Conservation (phyloP, 1,284 basidiomycete genomes). For the Dichomitus squalens region DNA sequence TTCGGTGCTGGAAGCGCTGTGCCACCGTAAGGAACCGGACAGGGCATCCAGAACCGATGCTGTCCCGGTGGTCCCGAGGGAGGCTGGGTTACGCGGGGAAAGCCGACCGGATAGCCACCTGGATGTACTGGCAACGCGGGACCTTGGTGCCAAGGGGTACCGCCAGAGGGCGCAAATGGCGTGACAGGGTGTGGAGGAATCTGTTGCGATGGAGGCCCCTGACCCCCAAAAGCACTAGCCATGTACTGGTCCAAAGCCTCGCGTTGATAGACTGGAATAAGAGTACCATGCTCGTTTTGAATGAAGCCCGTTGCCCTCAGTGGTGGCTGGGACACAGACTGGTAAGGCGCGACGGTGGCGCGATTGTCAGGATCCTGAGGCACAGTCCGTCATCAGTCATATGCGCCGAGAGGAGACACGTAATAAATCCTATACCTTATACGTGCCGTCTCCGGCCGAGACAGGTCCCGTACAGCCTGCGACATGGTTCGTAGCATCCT, state of each 20-base stretch:
- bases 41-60: constrained; percentile 20
- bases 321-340: constrained; percentile 49
- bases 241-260: constrained; percentile 65
- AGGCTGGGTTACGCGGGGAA: not conserved
- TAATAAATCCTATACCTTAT: constrained; percentile 15
- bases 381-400: not conserved
- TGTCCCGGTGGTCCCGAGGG: not conserved
- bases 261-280: constrained; percentile 71
- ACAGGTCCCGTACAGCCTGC: not conserved
- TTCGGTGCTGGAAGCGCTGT: not conserved
- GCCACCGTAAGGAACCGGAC: not conserved
- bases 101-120: constrained; percentile 2
- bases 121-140: constrained; percentile 1
- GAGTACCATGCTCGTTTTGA: constrained; percentile 68
- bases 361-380: not conserved
- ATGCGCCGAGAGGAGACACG: no score
- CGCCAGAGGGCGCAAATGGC: not conserved
- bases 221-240: constrained; percentile 34
- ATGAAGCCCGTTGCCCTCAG: constrained; percentile 70
- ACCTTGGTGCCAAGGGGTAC: not conserved
- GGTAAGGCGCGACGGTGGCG: not conserved
- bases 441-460: not conserved
- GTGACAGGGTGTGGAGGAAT: not conserved
- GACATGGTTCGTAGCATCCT: not conserved
- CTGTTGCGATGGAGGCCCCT: constrained; percentile 13